These are phyloP conservation scores for Barnettozyma wickerhamii DNA, from an alignment of 805 yeast genomes.

Conservation along the genomic window DNA sequence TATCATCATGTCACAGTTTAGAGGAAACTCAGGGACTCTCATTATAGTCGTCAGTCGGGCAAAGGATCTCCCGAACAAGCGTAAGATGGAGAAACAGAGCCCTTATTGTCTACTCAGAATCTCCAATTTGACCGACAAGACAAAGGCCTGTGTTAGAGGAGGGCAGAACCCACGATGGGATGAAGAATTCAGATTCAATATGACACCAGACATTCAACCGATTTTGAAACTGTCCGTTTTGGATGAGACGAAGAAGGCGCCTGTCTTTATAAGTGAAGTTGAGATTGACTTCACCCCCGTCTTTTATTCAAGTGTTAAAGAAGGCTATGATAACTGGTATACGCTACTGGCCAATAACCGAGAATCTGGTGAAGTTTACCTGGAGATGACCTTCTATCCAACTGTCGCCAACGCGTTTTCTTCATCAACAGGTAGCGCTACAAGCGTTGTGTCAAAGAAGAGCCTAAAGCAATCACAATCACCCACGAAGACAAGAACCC, in stretches of 20 bases:
- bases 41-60: conserved; percentile 79
- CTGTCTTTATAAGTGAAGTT: conserved; percentile 79
- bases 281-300: conserved; percentile 76
- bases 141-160: conserved; percentile 75
- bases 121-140: conserved; percentile 76
- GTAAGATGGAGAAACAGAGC: conserved; percentile 87
- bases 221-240: conserved; percentile 66
- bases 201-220: conserved; percentile 61
- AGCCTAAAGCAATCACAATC: conserved; percentile 1
- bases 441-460: conserved; percentile 4
- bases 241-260: conserved; percentile 82
- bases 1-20: conserved; percentile 24
- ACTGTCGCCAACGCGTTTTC: conserved; percentile 15
- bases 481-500: conserved; percentile 17
- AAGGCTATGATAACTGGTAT: conserved; percentile 87
- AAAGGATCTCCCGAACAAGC: conserved; percentile 78
- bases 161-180: conserved; percentile 95
- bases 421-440: conserved; percentile 2
- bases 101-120: conserved; percentile 84
- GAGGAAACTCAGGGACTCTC: conserved; percentile 44
- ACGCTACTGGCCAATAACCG: conserved; percentile 60
- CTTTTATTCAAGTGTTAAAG: conserved; percentile 57
- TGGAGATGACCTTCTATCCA: conserved; percentile 92
- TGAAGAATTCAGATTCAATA: conserved; percentile 62
- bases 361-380: conserved; percentile 82